Percentiles rank a stretch among this genome's conserved stretches.
Evolutionary conservation across 345 rosid species (phyloP).

Genomic region (Excoecaria agallocha): DNA sequence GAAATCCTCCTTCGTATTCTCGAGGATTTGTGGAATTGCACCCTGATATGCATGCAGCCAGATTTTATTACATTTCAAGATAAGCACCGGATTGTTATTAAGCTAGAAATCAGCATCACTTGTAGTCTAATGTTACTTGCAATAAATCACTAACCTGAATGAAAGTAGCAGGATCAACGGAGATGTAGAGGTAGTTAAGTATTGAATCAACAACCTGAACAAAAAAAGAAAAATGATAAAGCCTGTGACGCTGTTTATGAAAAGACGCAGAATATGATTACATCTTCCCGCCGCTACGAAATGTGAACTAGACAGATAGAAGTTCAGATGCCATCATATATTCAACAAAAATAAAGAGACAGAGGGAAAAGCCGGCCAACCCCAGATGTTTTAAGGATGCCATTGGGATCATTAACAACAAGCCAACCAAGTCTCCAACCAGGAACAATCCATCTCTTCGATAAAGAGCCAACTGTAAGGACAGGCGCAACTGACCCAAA

Average conservation of each 20-base stretch:
- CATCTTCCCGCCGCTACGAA: no score
- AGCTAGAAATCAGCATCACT: neutral
- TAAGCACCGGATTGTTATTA: neutral
- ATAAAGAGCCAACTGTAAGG: constrained; percentile 22
- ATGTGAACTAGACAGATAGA: neutral
- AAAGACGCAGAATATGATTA: neutral
- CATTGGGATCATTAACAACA: constrained; percentile 20
- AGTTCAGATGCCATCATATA: no score
- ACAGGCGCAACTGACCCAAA: constrained; percentile 24
- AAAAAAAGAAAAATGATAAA: neutral
- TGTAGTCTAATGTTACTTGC: no score
- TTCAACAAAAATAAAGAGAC: neutral
- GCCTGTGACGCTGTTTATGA: no score
- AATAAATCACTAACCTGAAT: constrained; percentile 42
- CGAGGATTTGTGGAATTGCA: constrained; percentile 61
- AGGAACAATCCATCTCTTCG: constrained; percentile 29
- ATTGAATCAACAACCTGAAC: constrained; percentile 45
- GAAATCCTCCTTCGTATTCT: constrained; percentile 62
- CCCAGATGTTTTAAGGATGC: constrained; percentile 10
- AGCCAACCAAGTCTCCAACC: constrained; percentile 32
- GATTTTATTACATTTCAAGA: no score
- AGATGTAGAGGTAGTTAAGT: constrained; percentile 31
- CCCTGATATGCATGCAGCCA: constrained; percentile 39
- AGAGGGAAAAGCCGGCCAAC: neutral
- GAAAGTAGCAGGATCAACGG: constrained; percentile 45